Base-by-base conservation (phyloP, 257 asterid genomes). In the Leonotis leonurus region DNA sequence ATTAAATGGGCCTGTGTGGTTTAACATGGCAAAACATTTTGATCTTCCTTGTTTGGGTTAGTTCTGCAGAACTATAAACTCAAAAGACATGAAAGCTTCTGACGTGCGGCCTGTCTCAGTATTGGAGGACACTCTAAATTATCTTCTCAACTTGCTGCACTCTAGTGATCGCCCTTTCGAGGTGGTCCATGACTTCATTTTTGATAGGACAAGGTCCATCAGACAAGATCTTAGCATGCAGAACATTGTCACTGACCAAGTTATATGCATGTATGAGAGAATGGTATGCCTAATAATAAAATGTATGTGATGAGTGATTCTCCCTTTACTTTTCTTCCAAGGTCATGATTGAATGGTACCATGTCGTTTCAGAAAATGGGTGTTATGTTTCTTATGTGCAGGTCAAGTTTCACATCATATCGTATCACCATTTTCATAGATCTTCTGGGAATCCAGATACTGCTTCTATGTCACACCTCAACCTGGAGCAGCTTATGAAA, bases 191-290 rank as follows among this genome's bases (percentile, higher is more conserved):
- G 97, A 89, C 77, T 92, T 92, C 77, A 67, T 92, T 70, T 89
- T 86, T 66, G 98, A 92, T 76, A 80, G 97, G 78, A 81, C 86
- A 59, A 83, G 98, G 73, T 86, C 97, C 77, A 84, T 92, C 41
- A 81, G 98, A 74, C 98, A 92, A 77, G 98, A 92, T 72, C 90
- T 92, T 41, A 81, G 95, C 70, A 88, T 92, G 95, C 98, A 92
- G 82, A 86, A 80, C 72, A 73, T 75, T 72, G 62, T 64, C 69
- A 72, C 76, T 50, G 72, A 77, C 65, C 80, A 70, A 75, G 95
- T 73, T 70, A 83, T 92, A 67, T 64, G 69, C 51, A 84, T 92
- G 88, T 92, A 86, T 39, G 97, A 92, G 79, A 86, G 92, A 75
- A 87, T 92, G 95, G 98, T 92, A 89, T 51, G 95, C 62, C 36